phyloP scores from a whole-genome alignment of 2,329 filamentous ascomycete species.

The Dactylellina drechsleri region DNA sequence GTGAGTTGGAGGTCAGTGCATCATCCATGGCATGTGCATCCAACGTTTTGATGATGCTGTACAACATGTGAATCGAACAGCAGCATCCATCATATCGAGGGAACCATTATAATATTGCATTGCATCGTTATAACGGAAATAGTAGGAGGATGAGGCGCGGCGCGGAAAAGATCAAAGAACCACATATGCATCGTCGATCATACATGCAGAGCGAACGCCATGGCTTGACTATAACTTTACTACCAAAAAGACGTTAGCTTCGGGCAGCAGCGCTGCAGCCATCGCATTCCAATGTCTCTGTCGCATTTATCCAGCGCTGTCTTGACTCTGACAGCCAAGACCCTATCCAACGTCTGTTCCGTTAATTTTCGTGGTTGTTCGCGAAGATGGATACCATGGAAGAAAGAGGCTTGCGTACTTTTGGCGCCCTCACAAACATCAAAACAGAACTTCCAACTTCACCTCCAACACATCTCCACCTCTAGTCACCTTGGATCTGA shows the following conservation, averaged over 20 bases:
- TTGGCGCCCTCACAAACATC: background rate
- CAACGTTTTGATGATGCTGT: conserved; percentile 14
- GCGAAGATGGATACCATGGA: conserved; percentile 18
- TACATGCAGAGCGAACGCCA: conserved; percentile 36
- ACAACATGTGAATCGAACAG: conserved; percentile 10
- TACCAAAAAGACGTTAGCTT: too few species aligned
- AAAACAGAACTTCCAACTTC: conserved; percentile 27
- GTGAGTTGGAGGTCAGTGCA: conserved; percentile 35
- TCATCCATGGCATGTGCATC: background rate
- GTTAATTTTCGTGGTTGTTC: background rate
- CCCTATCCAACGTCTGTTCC: background rate
- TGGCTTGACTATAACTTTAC: conserved; percentile 25
- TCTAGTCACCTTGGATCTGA: background rate
- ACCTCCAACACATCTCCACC: conserved; percentile 23
- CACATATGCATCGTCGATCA: conserved; percentile 54
- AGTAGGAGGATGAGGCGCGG: conserved; percentile 3
- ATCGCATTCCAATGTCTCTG: conserved; percentile 10
- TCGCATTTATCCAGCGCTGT: conserved; percentile 42
- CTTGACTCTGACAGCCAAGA: background rate
- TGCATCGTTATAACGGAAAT: conserved; percentile 55
- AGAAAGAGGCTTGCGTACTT: conserved; percentile 22
- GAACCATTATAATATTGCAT: conserved; percentile 55
- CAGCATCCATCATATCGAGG: conserved; percentile 18
- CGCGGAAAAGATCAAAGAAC: conserved; percentile 22
- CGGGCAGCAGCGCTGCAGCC: conserved; percentile 2